phyloP scores from a whole-genome alignment of 257 asterid species.

The Fraxinus excelsior region DNA sequence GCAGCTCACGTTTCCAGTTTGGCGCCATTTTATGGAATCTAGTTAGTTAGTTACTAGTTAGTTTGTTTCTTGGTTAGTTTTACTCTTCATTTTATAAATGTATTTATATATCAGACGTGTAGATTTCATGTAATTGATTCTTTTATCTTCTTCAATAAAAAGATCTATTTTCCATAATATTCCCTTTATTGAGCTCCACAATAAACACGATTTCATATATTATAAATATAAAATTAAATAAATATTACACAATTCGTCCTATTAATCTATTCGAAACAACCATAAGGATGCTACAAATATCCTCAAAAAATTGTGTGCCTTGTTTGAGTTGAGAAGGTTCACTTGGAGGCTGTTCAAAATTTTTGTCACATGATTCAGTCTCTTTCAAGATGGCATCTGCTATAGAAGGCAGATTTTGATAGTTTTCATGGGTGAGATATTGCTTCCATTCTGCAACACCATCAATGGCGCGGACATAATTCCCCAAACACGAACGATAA shows the following conservation, averaged over 20 bases:
- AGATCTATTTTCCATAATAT: no score
- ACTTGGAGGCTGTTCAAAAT: neutral
- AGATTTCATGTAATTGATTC: no score
- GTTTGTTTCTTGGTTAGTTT: no score
- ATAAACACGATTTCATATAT: neutral
- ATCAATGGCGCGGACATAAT: neutral
- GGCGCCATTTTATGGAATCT: no score
- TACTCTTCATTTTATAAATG: no score
- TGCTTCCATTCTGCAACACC: neutral
- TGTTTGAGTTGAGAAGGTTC: neutral
- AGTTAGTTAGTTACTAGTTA: no score
- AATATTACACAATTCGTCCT: neutral
- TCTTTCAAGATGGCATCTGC: neutral
- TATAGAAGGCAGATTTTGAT: neutral
- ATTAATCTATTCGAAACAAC: neutral
- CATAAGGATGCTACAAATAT: neutral
- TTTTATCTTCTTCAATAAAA: no score
- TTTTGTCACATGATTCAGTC: neutral
- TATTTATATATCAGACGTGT: no score
- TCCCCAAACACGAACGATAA: neutral
- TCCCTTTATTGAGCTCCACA: neutral
- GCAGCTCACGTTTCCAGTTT: no score
- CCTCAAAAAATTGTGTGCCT: neutral
- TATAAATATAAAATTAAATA: neutral
- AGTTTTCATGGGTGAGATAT: neutral